Evolutionary conservation across 2,329 filamentous ascomycete species (phyloP).

Genomic region (Colletotrichum tabaci): DNA sequence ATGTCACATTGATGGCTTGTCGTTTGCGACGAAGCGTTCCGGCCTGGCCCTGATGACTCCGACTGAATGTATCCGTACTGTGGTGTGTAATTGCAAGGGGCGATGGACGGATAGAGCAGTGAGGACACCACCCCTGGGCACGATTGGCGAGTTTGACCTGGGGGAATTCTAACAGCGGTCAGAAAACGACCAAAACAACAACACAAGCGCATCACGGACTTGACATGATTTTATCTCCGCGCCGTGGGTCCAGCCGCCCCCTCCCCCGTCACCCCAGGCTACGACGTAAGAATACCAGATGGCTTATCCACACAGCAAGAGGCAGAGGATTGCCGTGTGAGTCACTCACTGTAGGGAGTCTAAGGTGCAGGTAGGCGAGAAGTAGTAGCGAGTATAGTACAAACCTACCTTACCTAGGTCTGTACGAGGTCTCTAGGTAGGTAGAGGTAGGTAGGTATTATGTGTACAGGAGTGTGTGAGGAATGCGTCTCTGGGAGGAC

Average conservation of each 20-base stretch:
- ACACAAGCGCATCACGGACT: constrained; percentile 1
- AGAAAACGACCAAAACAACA: not conserved
- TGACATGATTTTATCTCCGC: constrained; percentile 18
- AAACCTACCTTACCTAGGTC: too few species aligned
- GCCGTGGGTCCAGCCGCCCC: constrained; percentile 4
- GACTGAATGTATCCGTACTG: not conserved
- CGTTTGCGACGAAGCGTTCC: not conserved
- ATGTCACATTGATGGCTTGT: constrained; percentile 7
- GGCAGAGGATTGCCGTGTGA: too few species aligned
- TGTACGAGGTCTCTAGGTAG: too few species aligned
- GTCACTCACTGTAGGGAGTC: too few species aligned
- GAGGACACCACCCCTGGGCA: not conserved
- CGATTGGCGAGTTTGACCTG: not conserved
- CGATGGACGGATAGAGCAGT: not conserved
- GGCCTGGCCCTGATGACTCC: constrained; percentile 15
- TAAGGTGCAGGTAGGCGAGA: too few species aligned
- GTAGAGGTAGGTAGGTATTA: too few species aligned
- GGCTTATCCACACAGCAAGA: too few species aligned
- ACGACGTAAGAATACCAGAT: not conserved
- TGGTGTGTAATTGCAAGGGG: too few species aligned
- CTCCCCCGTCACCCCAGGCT: not conserved
- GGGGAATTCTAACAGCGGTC: not conserved
- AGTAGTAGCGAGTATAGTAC: too few species aligned
- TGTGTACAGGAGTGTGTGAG: too few species aligned
- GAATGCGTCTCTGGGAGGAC: too few species aligned